Percentiles rank a stretch among this genome's conserved stretches.
These are phyloP conservation scores for Talaromyces wortmannii DNA, from an alignment of 495 filamentous ascomycete species.

Conservation along the genomic window DNA sequence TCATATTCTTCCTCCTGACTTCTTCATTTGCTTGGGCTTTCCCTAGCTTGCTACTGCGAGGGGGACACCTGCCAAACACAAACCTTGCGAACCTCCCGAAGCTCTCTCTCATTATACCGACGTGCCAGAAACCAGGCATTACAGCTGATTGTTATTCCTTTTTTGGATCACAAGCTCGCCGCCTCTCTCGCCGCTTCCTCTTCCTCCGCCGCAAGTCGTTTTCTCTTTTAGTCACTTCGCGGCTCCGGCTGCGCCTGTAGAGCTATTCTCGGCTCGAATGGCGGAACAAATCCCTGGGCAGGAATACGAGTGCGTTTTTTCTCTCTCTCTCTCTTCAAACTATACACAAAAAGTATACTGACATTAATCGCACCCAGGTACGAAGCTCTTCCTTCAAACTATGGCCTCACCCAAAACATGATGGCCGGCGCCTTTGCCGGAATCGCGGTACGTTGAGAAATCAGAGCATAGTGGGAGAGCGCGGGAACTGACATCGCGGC, in stretches of 20 bases:
- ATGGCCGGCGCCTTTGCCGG: slow-evolving; percentile 92
- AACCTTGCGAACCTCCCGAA: too few relatives aligned
- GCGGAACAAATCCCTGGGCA: slow-evolving; percentile 31
- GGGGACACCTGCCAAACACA: too few relatives aligned
- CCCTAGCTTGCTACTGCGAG: too few relatives aligned
- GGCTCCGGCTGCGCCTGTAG: slow-evolving; percentile 28
- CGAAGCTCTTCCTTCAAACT: slow-evolving; percentile 65
- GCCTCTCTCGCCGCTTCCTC: too few relatives aligned
- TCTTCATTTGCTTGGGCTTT: too few relatives aligned
- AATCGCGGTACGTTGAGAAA: slow-evolving; percentile 66
- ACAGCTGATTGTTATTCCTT: too few relatives aligned
- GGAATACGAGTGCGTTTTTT: slow-evolving; percentile 40
- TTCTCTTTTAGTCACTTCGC: slow-evolving; percentile 2
- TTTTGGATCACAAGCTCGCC: too few relatives aligned
- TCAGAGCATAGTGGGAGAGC: neutral
- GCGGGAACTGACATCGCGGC: neutral
- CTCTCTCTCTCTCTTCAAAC: neutral
- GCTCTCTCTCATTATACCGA: too few relatives aligned
- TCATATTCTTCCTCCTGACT: too few relatives aligned
- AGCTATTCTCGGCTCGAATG: slow-evolving; percentile 32
- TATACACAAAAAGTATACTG: slow-evolving; percentile 12
- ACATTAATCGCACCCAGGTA: slow-evolving; percentile 35
- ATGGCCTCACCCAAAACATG: slow-evolving; percentile 71
- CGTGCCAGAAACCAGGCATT: too few relatives aligned
- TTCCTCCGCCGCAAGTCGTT: too few relatives aligned